Base-by-base conservation (phyloP, 2,329 filamentous ascomycete species). In the Apiospora saccharicola region DNA sequence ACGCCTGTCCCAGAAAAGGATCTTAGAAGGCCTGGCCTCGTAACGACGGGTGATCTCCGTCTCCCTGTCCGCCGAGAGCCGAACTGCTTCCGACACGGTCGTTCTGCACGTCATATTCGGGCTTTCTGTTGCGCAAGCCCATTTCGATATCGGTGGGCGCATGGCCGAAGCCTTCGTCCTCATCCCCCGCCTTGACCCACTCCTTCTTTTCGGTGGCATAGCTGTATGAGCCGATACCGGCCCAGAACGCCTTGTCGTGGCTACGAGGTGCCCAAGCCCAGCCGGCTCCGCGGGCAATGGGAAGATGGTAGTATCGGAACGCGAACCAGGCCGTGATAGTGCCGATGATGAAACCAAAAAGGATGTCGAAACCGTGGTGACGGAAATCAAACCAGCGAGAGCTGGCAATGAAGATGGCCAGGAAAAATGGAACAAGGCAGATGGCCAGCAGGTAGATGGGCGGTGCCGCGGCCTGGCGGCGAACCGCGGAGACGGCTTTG, bases 311-410 rank as follows among this genome's bases (percentile, higher is more conserved):
- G 84, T 92, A 94, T 34, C 93, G 88, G 85, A 98, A 98, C 3
- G 91, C 89, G 76, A 96, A 90, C 80, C 91, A 91, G 26, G 93
- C 89, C 49, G 89, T 89, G 64, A 91, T 82, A 19, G 92, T 87
- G 12, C 96, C 96, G 74, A 98, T 92, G 16, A 93, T 75, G 71
- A 92, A 93, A n/a, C 96, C 96, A 74, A 93, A 94, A 2, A 98
- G 83, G 75, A 98, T 93, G 75, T 98, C 96, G 80, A 98, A 96
- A n/a, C 92, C 95, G 80, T 96, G 93, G 81, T 98, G 96, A 51
- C 94, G 91, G 84, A 92, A 97, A 81, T 98, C 92, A 73, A 92
- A 95, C 89, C 92, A 98, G 14, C 96, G 92, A 1, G 94, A 96
- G 41, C 91, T 90, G n/a, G 92, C 88, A 74, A 98, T 93, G 83